Evolutionary conservation across 805 yeast genomes (phyloP), one percentile per base, ranked within the genome.

Genomic region (Monosporozyma servazzii): DNA sequence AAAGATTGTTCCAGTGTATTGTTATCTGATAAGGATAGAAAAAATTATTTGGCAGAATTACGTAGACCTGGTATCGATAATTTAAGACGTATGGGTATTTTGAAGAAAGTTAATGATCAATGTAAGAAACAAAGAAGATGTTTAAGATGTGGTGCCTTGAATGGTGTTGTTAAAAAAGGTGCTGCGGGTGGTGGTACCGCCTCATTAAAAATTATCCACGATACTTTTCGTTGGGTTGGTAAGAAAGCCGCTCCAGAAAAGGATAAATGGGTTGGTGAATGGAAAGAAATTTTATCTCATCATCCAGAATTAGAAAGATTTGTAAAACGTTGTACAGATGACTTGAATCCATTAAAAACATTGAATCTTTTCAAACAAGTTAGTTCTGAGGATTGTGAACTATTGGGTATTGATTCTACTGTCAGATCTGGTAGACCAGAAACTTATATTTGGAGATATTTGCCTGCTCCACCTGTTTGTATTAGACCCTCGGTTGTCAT

Each of bases 381-480:
- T 29, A 69, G 78, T 41, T 90, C 97, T 0, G 77, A 80, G 45
- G 99, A 93, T 63, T 90, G 96, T 71, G 97, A 91, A 68, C 75
- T 93, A 18, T 71, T 93, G 31, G 99, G 99, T 51, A 81, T 93
- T 50, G 93, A 93, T 62, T 80, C 96, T 0, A 77, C 87, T 3
- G 56, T 61, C 21, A 79, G 81, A 58, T 88, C 89, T 39, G 96
- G 97, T 46, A 77, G 97, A 58, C 99, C 98, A 5, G 98, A 91
- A 70, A 88, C 86, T 77, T 93, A 90, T 67, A 80, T 93, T 40
- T 93, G 99, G 99, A 80, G 96, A 64, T 93, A 90, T 65, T 76
- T 93, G 50, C 99, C 99, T 0, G 98, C 98, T 0, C 99, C 99
- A 1, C 99, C 99, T 0, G 97, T 95, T 18, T 93, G 99, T 75